Evolutionary conservation across 352 stramenopile genomes (phyloP).

Genomic region (Hyphochytrium catenoides): DNA sequence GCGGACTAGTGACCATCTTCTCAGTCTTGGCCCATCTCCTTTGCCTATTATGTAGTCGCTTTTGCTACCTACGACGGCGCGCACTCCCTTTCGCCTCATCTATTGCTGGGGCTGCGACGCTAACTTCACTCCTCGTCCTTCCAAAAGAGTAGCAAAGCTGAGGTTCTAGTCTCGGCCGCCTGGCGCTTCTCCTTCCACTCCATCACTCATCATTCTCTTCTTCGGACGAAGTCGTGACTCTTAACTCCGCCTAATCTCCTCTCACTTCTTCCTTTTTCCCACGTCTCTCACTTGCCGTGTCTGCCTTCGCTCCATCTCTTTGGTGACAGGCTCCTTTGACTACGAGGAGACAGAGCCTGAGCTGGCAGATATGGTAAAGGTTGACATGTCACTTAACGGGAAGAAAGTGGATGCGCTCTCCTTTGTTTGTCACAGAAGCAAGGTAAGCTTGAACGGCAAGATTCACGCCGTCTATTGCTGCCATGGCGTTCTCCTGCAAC

Average conservation of each 20-base stretch:
- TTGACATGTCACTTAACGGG: slow-evolving; percentile 80
- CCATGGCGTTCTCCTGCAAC: too few relatives aligned
- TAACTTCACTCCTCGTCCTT: too few relatives aligned
- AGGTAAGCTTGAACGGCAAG: slow-evolving; percentile 29
- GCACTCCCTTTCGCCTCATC: too few relatives aligned
- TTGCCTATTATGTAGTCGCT: background rate
- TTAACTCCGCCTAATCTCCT: too few relatives aligned
- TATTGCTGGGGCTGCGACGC: too few relatives aligned
- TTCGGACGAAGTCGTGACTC: too few relatives aligned
- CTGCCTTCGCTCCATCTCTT: background rate
- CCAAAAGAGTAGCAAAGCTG: too few relatives aligned
- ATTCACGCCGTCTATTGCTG: too few relatives aligned
- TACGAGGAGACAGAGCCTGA: slow-evolving; percentile 72
- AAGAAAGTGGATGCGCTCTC: slow-evolving; percentile 86
- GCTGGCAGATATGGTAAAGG: slow-evolving; percentile 78
- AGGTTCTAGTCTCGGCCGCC: too few relatives aligned
- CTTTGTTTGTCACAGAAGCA: slow-evolving; percentile 83
- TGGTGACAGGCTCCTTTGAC: slow-evolving; percentile 56
- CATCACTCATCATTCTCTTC: too few relatives aligned
- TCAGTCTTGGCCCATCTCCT: too few relatives aligned
- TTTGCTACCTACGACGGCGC: background rate
- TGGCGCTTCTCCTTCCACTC: too few relatives aligned
- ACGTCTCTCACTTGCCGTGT: slow-evolving; percentile 1
- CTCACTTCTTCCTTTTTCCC: background rate
- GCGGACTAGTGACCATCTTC: slow-evolving; percentile 6